Evolutionary conservation across 768 basidiomycete species (phyloP).

Genomic region (Neoboletus magnificus): DNA sequence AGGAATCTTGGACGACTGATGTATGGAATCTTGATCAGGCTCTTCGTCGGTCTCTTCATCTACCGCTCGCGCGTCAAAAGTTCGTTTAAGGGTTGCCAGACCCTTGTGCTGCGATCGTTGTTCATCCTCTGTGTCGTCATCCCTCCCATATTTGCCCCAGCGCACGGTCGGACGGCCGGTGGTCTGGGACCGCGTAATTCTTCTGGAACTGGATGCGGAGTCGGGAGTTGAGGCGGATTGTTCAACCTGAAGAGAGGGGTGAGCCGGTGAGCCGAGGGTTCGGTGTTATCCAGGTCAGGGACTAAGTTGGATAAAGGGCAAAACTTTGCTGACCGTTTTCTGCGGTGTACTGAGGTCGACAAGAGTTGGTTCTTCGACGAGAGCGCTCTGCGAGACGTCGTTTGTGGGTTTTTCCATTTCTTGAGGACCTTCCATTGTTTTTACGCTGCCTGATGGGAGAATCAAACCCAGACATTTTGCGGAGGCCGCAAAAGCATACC

Average conservation of each 20-base stretch:
- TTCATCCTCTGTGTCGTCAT: constrained; percentile 29
- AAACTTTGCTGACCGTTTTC: constrained; percentile 32
- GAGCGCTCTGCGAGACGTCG: constrained; percentile 1
- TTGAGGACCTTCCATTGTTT: constrained; percentile 32
- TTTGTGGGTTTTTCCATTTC: constrained; percentile 20
- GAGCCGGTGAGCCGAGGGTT: constrained; percentile 23
- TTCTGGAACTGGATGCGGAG: constrained; percentile 20
- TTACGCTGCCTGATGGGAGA: constrained; percentile 30
- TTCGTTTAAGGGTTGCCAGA: constrained; percentile 29
- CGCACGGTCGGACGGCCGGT: constrained; percentile 33
- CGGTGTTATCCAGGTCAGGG: constrained; percentile 29
- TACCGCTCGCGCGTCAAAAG: constrained; percentile 34
- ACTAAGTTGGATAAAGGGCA: constrained; percentile 28
- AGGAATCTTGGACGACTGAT: constrained; percentile 28
- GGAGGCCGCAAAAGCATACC: constrained; percentile 11
- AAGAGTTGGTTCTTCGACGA: constrained; percentile 22
- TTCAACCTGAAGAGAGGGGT: constrained; percentile 26
- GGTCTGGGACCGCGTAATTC: constrained; percentile 35
- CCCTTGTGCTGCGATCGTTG: constrained; percentile 11
- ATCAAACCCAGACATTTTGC: constrained; percentile 13
- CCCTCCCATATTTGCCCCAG: constrained; percentile 33
- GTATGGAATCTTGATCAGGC: constrained; percentile 14
- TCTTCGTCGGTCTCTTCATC: constrained; percentile 36
- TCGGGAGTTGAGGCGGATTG: constrained; percentile 21
- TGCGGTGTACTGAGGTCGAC: constrained; percentile 22